Base-by-base conservation (phyloP, 331 rosid species). In the Acacia pycnantha region DNA sequence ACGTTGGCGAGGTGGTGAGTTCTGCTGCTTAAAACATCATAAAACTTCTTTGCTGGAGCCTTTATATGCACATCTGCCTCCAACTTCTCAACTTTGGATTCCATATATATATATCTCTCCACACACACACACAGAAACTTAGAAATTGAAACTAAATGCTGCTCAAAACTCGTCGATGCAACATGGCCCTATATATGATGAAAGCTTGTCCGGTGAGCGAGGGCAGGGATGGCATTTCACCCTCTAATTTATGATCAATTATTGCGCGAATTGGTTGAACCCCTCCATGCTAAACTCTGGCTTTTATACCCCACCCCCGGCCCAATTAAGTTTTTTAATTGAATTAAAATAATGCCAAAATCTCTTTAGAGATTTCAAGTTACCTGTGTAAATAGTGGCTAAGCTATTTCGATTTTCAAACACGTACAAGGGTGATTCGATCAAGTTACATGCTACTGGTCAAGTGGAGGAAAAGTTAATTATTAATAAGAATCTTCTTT, bases 11-110 rank as follows among this genome's bases (percentile, higher is more conserved):
- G 19, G 6, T 24, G 80, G 46, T 86, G 74, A 2, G 81, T 65
- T 54, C 18, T 81, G 70, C 37, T 73, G 74, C 86, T 53, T 5
- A 70, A n/a, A 24, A 82, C 47, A 35, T 77, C 79, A 44, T 70
- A 44, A 22, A 79, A 76, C 19, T 65, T 10, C 27, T 70, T 50
- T 70, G 86, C 40, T 11, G 80, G 9, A 4, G 70, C 78, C 26
- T 79, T 43, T 24, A 79, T 53, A 21, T 70, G 68, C 14, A 86
- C 41, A 0, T 75, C 66, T 1, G 53, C 58, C 74, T 79, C 86
- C n/a, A 70, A 0, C 82, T 76, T 86, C 0, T 11, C 67, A 53
- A 35, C 6, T 53, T 19, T 18, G 70, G 79, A 48, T 5, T 77
- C 76, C 87, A 80, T 65, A 1, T 37, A 2, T 11, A 2, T 44